Evolutionary conservation across 148 eudicot species (phyloP), one percentile per base, ranked within the genome.

Genomic region (Rhododendron mucronatum): DNA sequence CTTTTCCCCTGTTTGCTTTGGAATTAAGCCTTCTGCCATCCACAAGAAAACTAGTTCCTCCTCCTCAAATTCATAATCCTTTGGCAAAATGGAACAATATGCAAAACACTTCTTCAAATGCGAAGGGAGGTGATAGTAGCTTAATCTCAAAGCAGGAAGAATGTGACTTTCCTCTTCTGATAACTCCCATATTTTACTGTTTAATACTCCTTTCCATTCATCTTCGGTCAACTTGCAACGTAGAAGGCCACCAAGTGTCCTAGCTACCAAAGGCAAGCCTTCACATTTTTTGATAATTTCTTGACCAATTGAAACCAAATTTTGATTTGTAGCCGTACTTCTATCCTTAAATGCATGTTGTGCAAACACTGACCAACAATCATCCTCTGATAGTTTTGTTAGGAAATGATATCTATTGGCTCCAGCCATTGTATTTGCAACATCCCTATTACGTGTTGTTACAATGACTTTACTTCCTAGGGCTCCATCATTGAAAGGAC

Each of bases 21-120:
- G 78, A 13, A 90, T 77, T 37, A 91, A 86, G 26, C 88, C 88
- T 44, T 83, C 81, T 0, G 89, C 89, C 87, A 89, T 89, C 91
- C 91, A 89, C 39, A 86, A 23, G 1, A 50, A 35, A 8, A 88
- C 79, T 35, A 88, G 39, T 33, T 80, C 69, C n/a, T 83, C 28
- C 55, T 86, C 67, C 5, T 37, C 47, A 47, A 86, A 78, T 23
- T 41, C 18, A 2, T 47, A 84, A 78, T 63, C 88, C 86, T 89
- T 89, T 0, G 90, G 88, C 11, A 80, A 71, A n/a, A 89, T 67
- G 5, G 85, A 67, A 63, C 87, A 89, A 39, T 83, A 89, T 1
- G 90, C 79, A 84, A 89, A 89, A 28, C 81, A 84, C 3, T 50
- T 86, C 74, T 86, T 89, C 51, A 86, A 74, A 78, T 80, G 81